These are phyloP conservation scores for Colletotrichum somersetense DNA, from an alignment of 2,329 filamentous ascomycete genomes.

Conservation along the genomic window DNA sequence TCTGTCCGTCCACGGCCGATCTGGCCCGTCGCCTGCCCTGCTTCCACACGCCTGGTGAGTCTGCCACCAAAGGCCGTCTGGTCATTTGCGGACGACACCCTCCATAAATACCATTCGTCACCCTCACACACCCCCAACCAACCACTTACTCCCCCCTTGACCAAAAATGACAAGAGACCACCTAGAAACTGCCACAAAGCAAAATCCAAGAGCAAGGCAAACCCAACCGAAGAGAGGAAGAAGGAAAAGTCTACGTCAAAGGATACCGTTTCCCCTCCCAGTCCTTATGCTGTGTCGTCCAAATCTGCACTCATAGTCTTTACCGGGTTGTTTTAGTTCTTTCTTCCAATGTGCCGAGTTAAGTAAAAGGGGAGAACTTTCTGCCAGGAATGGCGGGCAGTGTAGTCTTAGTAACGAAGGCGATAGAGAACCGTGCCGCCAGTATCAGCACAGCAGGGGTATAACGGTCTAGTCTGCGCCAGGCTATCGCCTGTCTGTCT, in stretches of 20 bases:
- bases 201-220: constrained; percentile 32
- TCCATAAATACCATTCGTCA: not conserved
- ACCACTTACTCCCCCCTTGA: not conserved
- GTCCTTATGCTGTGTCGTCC: constrained; percentile 6
- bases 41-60: constrained; percentile 2
- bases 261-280: constrained; percentile 3
- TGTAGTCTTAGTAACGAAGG: not conserved
- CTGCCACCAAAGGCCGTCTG: not conserved
- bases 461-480: constrained; percentile 37
- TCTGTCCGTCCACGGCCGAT: not conserved
- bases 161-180: constrained; percentile 18
- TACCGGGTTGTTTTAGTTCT: constrained; percentile 13
- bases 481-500: constrained; percentile 34
- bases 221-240: constrained; percentile 14
- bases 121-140: not conserved
- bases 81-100: not conserved
- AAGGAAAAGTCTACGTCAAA: constrained; percentile 28
- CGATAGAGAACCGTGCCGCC: constrained; percentile 19
- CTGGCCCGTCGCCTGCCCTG: not conserved
- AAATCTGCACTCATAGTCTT: constrained; percentile 26
- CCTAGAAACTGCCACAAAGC: constrained; percentile 13
- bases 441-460: constrained; percentile 31
- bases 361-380: constrained; percentile 27
- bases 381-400: constrained; percentile 1
- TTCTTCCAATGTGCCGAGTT: constrained; percentile 31